Evolutionary conservation across 108 stramenopile genomes (phyloP).

Genomic region (Mediolabrus comicus): DNA sequence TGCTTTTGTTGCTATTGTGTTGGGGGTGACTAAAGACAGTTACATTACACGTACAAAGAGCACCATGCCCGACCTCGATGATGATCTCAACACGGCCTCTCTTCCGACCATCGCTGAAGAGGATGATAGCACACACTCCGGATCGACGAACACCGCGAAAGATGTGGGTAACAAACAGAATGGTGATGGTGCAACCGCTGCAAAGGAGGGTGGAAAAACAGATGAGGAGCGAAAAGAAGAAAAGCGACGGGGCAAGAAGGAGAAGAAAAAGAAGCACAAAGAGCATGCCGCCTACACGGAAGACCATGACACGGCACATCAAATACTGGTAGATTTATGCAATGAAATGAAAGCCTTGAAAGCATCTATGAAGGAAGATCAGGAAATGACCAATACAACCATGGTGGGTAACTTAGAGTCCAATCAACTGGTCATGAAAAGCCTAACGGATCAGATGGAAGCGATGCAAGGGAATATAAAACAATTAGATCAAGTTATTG

Average conservation of each 20-base stretch:
- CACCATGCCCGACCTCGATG: not conserved
- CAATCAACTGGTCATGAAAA: slow-evolving; percentile 26
- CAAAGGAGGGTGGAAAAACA: not conserved
- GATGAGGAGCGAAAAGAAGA: not conserved
- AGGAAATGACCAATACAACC: slow-evolving; percentile 4
- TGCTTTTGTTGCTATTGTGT: no score
- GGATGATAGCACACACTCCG: slow-evolving; percentile 19
- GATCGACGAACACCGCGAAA: slow-evolving; percentile 2
- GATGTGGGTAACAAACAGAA: not conserved
- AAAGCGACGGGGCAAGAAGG: slow-evolving; percentile 29
- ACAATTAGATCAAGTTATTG: slow-evolving; percentile 33
- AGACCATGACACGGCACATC: slow-evolving; percentile 38
- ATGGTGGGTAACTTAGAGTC: slow-evolving; percentile 32
- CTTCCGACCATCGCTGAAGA: slow-evolving; percentile 48
- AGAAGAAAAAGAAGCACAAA: slow-evolving; percentile 19
- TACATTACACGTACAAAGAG: not conserved
- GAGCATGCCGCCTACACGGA: not conserved
- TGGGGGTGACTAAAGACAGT: not conserved
- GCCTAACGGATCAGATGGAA: slow-evolving; percentile 26
- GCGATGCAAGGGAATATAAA: slow-evolving; percentile 27
- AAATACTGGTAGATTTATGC: slow-evolving; percentile 45
- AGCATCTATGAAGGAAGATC: slow-evolving; percentile 13
- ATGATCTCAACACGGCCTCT: not conserved
- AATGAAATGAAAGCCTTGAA: slow-evolving; percentile 48
- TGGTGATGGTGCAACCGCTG: not conserved